Percentiles rank a stretch among this genome's conserved stretches.
Evolutionary conservation across 805 yeast species (phyloP).

Genomic region (Ogataea methanolica): DNA sequence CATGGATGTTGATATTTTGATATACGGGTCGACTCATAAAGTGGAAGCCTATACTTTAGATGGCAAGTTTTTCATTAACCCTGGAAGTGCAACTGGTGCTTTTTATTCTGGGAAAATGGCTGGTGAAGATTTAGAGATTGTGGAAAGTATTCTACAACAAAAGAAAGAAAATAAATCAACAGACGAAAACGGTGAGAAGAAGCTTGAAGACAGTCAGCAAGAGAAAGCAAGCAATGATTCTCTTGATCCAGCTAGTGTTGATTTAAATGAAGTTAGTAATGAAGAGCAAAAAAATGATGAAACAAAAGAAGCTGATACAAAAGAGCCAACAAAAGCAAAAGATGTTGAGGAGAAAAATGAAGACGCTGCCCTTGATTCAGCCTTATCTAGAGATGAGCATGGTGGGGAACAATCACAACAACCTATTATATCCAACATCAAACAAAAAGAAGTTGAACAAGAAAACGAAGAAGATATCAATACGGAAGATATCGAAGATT

Average conservation of each 20-base stretch:
- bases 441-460: slow-evolving; percentile 1
- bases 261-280: slow-evolving; percentile 15
- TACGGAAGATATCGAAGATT: slow-evolving; percentile 25
- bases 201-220: slow-evolving; percentile 5
- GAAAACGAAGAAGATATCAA: slow-evolving; percentile 18
- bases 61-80: slow-evolving; percentile 90
- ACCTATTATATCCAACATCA: neutral
- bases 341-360: slow-evolving; percentile 5
- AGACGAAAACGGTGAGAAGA: slow-evolving; percentile 3
- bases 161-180: slow-evolving; percentile 10
- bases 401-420: slow-evolving; percentile 6
- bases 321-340: slow-evolving; percentile 1
- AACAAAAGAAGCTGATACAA: slow-evolving; percentile 9
- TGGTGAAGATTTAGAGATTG: slow-evolving; percentile 43
- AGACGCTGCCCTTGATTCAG: neutral
- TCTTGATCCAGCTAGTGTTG: no score
- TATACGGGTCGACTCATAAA: slow-evolving; percentile 91
- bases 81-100: slow-evolving; percentile 97
- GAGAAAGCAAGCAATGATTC: slow-evolving; percentile 2
- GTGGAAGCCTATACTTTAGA: slow-evolving; percentile 92
- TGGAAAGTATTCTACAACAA: slow-evolving; percentile 27
- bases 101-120: slow-evolving; percentile 60
- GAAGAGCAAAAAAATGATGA: slow-evolving; percentile 15
- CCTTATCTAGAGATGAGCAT: neutral
- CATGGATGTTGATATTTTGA: slow-evolving; percentile 82